These are phyloP conservation scores for Fusarium sp. DNA, from an alignment of 2,329 filamentous ascomycete genomes.

Conservation along the genomic window DNA sequence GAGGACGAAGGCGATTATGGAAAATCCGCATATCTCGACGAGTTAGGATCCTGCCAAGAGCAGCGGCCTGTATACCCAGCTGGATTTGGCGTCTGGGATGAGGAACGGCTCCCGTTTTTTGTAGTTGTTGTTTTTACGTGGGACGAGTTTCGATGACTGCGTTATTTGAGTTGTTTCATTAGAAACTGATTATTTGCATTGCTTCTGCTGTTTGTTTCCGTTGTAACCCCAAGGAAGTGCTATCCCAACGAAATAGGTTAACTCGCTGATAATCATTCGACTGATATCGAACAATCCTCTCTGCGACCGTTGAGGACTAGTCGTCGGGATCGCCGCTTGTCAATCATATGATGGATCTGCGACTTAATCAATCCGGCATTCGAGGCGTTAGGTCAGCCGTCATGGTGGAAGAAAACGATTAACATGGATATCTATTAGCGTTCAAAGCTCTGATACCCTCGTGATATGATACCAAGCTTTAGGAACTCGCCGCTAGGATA, in stretches of 20 bases:
- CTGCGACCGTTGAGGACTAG: not conserved
- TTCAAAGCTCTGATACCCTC: slow-evolving; percentile 4
- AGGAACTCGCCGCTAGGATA: slow-evolving; percentile 17
- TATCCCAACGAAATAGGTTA: not conserved
- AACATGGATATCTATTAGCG: not conserved
- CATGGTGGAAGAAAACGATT: not conserved
- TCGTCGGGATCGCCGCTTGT: not conserved
- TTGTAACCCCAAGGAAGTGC: not conserved
- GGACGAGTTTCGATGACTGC: slow-evolving; percentile 28
- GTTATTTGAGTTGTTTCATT: slow-evolving; percentile 34
- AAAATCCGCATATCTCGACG: slow-evolving; percentile 39
- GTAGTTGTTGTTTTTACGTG: slow-evolving; percentile 40
- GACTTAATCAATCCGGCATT: slow-evolving; percentile 25
- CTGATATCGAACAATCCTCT: not conserved
- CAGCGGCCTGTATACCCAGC: slow-evolving; percentile 48
- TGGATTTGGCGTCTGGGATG: slow-evolving; percentile 51
- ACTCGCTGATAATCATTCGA: not conserved
- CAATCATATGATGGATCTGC: slow-evolving; percentile 10
- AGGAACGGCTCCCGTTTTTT: slow-evolving; percentile 48
- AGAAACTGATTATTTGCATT: slow-evolving; percentile 30
- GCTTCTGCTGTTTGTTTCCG: not conserved
- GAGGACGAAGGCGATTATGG: slow-evolving; percentile 22
- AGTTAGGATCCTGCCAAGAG: slow-evolving; percentile 45
- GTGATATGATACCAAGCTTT: slow-evolving; percentile 30
- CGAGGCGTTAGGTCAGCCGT: not conserved